Conservation (phyloP, 2,329 filamentous ascomycete species). For the Chalaropsis thielavioides region DNA sequence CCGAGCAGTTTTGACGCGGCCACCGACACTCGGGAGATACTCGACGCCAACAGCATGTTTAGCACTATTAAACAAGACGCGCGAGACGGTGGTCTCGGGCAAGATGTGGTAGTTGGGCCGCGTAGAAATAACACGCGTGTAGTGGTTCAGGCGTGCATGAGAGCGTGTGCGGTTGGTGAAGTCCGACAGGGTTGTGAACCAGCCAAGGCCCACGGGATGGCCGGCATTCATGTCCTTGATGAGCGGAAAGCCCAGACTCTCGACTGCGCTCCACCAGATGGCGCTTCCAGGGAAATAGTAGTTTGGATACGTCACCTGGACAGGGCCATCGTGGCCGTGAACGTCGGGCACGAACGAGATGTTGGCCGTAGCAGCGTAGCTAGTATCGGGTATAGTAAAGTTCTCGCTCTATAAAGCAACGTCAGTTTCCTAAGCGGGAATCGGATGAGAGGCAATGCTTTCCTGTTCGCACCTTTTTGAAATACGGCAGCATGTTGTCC, state of each 20-base stretch:
- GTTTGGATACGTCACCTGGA: conserved; percentile 33
- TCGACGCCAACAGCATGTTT: conserved; percentile 45
- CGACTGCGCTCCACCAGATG: conserved; percentile 35
- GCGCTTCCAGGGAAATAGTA: conserved; percentile 25
- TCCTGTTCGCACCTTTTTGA: conserved; percentile 27
- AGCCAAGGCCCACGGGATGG: conserved; percentile 21
- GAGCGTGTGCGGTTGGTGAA: conserved; percentile 24
- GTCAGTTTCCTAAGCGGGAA: background rate
- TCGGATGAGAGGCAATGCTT: background rate
- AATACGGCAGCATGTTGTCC: conserved; percentile 29
- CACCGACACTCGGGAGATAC: conserved; percentile 31
- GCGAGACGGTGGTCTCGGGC: conserved; percentile 39
- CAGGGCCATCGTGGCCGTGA: conserved; percentile 41
- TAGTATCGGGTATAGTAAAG: conserved; percentile 16
- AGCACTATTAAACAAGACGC: conserved; percentile 37
- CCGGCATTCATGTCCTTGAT: conserved; percentile 28
- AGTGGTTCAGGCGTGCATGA: conserved; percentile 23
- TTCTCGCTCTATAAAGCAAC: conserved; percentile 17
- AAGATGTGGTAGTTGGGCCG: conserved; percentile 47
- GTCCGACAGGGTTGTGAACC: conserved; percentile 23
- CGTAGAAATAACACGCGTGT: conserved; percentile 23
- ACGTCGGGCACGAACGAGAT: conserved; percentile 29
- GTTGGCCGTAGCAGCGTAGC: conserved; percentile 17
- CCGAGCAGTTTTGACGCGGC: background rate
- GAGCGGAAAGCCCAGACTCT: conserved; percentile 37